These are phyloP conservation scores for Chernovozyma aurita DNA, from an alignment of 1,139 yeast species.

Conservation along the genomic window DNA sequence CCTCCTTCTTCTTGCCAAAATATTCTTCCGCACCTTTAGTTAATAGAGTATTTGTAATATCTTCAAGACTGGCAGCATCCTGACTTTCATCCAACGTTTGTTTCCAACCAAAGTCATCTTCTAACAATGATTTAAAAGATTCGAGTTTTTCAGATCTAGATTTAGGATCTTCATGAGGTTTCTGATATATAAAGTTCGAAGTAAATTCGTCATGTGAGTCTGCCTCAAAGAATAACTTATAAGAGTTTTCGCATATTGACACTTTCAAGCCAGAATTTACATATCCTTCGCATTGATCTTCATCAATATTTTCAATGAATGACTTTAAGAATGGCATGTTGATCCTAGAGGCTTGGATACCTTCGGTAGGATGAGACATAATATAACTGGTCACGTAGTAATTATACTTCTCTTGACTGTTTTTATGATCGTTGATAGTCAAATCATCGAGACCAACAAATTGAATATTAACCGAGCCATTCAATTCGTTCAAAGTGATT, in stretches of 20 bases:
- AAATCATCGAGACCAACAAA: slow-evolving; percentile 85
- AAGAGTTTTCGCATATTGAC: slow-evolving; percentile 74
- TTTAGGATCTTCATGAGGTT: slow-evolving; percentile 23
- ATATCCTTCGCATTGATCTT: slow-evolving; percentile 62
- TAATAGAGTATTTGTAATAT: slow-evolving; percentile 22
- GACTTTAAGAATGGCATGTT: slow-evolving; percentile 70
- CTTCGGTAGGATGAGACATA: slow-evolving; percentile 96
- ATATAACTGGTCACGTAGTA: slow-evolving; percentile 89
- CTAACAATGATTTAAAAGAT: slow-evolving; percentile 16
- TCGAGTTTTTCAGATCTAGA: slow-evolving; percentile 13
- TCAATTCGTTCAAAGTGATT: slow-evolving; percentile 59
- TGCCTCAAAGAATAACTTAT: slow-evolving; percentile 75
- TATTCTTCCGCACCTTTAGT: slow-evolving; percentile 31
- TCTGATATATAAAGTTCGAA: slow-evolving; percentile 44
- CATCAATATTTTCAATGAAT: slow-evolving; percentile 52
- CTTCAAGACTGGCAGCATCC: slow-evolving; percentile 18
- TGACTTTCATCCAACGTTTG: slow-evolving; percentile 24
- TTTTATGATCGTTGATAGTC: slow-evolving; percentile 73
- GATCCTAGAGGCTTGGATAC: slow-evolving; percentile 78
- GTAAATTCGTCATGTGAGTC: slow-evolving; percentile 82
- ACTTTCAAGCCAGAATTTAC: slow-evolving; percentile 74
- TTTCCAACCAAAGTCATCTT: slow-evolving; percentile 38
- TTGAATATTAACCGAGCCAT: slow-evolving; percentile 62
- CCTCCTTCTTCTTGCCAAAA: slow-evolving; percentile 15
- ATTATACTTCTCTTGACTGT: slow-evolving; percentile 80